These are phyloP conservation scores for Entomortierella parvispora DNA, from an alignment of 192 early-diverging fungal genomes.

Conservation along the genomic window DNA sequence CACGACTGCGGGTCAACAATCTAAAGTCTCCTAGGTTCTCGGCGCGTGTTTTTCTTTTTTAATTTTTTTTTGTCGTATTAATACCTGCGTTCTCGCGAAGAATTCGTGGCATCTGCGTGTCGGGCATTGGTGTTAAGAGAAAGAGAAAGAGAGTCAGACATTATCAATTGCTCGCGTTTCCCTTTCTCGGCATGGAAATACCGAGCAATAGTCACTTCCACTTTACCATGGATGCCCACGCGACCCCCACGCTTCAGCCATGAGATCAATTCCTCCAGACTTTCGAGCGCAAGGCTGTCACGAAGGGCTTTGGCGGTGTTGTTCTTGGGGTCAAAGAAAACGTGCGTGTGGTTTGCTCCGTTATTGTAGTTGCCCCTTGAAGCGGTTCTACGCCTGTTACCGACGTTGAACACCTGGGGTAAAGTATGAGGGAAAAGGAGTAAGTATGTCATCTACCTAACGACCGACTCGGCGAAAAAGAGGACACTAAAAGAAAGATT, in stretches of 20 bases:
- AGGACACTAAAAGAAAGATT: too few relatives aligned
- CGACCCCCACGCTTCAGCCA: constrained; percentile 92
- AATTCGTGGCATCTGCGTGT: constrained; percentile 99
- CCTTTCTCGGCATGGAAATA: too few relatives aligned
- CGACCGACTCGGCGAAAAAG: too few relatives aligned
- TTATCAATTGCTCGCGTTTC: too few relatives aligned
- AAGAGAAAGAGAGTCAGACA: constrained; percentile 4
- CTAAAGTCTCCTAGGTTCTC: constrained; percentile 4
- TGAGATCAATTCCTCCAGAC: constrained; percentile 87
- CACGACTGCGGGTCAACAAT: too few relatives aligned
- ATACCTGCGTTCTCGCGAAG: constrained; percentile 85
- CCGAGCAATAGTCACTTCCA: not conserved
- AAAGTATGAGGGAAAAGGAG: constrained; percentile 44
- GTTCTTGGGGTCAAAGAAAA: constrained; percentile 96
- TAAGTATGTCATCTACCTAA: too few relatives aligned
- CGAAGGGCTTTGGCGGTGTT: constrained; percentile 75
- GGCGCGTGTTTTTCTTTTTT: constrained; percentile 22
- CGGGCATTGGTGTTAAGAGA: too few relatives aligned
- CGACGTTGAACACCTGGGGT: constrained; percentile 91
- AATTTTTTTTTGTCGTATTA: constrained; percentile 51
- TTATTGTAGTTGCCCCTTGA: constrained; percentile 57
- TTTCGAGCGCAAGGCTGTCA: constrained; percentile 90
- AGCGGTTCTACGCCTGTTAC: constrained; percentile 86
- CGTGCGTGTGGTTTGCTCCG: constrained; percentile 71
- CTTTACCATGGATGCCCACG: constrained; percentile 80